These are phyloP conservation scores for Hyaloperonospora brassicae DNA, from an alignment of 352 stramenopile species.

Conservation along the genomic window DNA sequence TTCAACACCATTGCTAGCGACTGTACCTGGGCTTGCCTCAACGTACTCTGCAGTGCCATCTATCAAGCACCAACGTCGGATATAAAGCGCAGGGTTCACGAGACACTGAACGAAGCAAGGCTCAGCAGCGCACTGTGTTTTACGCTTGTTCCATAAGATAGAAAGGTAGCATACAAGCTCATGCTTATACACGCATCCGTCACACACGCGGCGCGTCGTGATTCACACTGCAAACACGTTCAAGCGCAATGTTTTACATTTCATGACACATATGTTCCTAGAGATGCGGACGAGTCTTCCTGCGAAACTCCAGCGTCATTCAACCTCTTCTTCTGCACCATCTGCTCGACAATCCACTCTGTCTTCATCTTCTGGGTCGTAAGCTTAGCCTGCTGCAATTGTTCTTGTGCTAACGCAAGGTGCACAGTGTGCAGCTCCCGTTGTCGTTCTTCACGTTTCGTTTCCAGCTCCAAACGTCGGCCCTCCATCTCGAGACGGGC, in stretches of 20 bases:
- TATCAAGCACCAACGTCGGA: conserved; percentile 28
- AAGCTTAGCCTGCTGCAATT: conserved; percentile 44
- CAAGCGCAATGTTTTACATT: no score
- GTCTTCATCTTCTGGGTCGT: conserved; percentile 41
- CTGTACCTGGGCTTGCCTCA: conserved; percentile 14
- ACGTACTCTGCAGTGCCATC: conserved; percentile 38
- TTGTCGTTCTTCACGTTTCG: conserved; percentile 31
- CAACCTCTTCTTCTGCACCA: conserved; percentile 45
- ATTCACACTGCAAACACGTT: no score
- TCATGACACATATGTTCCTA: conserved; percentile 28
- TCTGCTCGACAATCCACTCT: conserved; percentile 47
- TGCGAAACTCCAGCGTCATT: conserved; percentile 37
- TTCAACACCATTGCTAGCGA: conserved; percentile 14
- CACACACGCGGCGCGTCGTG: conserved; percentile 3
- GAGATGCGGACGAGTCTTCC: conserved; percentile 20
- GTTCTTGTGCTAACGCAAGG: conserved; percentile 38
- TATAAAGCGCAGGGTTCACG: conserved; percentile 12
- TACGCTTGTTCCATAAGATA: conserved; percentile 3
- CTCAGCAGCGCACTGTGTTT: neutral
- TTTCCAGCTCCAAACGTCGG: conserved; percentile 38
- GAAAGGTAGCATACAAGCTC: conserved; percentile 2
- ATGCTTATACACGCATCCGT: conserved; percentile 7
- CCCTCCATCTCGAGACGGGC: conserved; percentile 38
- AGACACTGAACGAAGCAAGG: neutral
- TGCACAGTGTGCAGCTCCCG: conserved; percentile 39